phyloP scores from a whole-genome alignment of 805 yeast genomes.

The Cyberlindnera meyerae region DNA sequence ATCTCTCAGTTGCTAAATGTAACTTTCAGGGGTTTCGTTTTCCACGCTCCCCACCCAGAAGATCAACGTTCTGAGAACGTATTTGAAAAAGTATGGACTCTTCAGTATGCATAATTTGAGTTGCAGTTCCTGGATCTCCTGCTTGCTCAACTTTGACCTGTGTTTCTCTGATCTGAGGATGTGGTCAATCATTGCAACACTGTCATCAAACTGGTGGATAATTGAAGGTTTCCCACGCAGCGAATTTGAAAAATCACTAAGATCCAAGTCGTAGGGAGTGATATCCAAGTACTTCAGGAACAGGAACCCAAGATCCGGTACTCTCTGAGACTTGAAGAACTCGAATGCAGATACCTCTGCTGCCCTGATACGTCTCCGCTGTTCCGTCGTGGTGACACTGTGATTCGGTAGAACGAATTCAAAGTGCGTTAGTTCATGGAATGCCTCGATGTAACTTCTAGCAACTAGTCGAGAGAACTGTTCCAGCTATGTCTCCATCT shows the following conservation, averaged over 20 bases:
- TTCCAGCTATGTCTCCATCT: too few relatives aligned
- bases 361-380: too few relatives aligned
- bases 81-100: constrained; percentile 6
- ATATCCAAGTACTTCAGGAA: constrained; percentile 1
- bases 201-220: too few relatives aligned
- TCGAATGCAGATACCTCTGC: too few relatives aligned
- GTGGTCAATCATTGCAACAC: neutral
- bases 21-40: neutral
- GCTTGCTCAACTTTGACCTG: neutral
- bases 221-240: too few relatives aligned
- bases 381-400: too few relatives aligned
- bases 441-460: too few relatives aligned
- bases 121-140: neutral
- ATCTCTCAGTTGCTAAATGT: neutral
- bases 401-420: too few relatives aligned
- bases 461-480: too few relatives aligned
- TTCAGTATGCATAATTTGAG: neutral
- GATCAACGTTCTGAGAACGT: constrained; percentile 6
- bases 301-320: constrained; percentile 10
- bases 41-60: constrained; percentile 9
- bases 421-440: too few relatives aligned
- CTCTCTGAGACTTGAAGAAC: constrained; percentile 2
- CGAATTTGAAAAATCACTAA: too few relatives aligned
- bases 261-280: neutral
- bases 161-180: neutral